Base-by-base conservation (phyloP, 2,329 filamentous ascomycete species). In the Aspergillus pseudoglaucus region DNA sequence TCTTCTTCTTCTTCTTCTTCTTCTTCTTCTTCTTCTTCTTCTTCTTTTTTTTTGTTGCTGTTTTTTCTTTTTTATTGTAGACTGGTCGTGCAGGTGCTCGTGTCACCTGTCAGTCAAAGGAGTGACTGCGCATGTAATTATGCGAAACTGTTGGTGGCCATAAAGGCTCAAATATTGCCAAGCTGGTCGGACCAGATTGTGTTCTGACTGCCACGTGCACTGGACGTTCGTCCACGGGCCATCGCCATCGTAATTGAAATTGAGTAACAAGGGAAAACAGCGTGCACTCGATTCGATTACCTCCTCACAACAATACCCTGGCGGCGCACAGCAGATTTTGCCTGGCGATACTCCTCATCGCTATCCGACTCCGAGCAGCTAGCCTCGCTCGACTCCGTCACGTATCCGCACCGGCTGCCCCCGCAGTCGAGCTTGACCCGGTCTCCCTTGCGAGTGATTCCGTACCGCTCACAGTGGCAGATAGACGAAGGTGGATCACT, bases 341-440 rank as follows among this genome's bases (percentile, higher is more conserved):
- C 67, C 49, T 59, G 61, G 37, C 59, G 54, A 54, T 70, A 70
- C 46, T 70, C 68, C 52, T 66, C 61, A 50, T 71, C 68, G 38
- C 61, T 64, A 25, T 68, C 67, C 2, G 63, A 65, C 45, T 84
- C 84, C 59, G 79, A 85, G 58, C 83, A 89, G 77, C 84, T 88
- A 47, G 81, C 80, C 53, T 77, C 80, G 52, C 86, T 82, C 4
- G 64, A 66, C 62, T 88, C 84, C 55, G 59, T 60, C 41, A 80
- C 81, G 74, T 87, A 93, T 63, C 88, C 88, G 73, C 91, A 96
- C 67, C 88, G 85, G 53, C 83, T 77, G 59, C 91, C 91, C 60
- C 90, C 90, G 66, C 91, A 97, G 81, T 96, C 90, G 69, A 96
- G 83, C 81, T 91, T 93, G 80, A 97, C 87, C 63, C 90, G 85